phyloP scores from a whole-genome alignment of 306 rosid species.

The Urtica urens region DNA sequence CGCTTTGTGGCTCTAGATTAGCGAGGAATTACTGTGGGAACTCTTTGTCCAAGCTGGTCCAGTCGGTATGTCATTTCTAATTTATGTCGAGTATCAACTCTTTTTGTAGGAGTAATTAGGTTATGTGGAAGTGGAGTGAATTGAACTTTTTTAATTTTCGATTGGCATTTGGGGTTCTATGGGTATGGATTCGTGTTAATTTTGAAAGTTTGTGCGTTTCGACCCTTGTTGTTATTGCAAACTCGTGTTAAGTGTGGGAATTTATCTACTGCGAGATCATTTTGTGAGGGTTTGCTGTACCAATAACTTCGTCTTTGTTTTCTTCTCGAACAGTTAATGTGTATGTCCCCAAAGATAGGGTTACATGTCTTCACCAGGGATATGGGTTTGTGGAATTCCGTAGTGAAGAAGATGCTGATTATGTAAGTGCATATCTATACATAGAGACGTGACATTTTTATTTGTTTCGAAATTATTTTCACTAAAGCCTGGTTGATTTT shows the following conservation, averaged over 20 bases:
- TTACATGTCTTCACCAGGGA: conserved; percentile 88
- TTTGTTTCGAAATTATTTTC: background rate
- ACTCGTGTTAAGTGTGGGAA: too few species aligned
- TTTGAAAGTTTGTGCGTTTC: background rate
- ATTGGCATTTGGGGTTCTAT: background rate
- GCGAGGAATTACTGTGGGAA: conserved; percentile 54
- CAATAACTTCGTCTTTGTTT: background rate
- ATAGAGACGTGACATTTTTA: background rate
- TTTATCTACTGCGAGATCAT: too few species aligned
- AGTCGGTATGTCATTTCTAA: conserved; percentile 27
- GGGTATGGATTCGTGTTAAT: too few species aligned
- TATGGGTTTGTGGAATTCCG: conserved; percentile 94
- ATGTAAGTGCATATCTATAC: conserved; percentile 31
- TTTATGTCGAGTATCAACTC: background rate
- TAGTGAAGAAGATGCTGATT: conserved; percentile 95
- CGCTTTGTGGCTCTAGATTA: conserved; percentile 21
- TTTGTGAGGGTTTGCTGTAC: background rate
- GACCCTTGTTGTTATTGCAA: background rate
- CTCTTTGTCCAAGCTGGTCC: conserved; percentile 58
- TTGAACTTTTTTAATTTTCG: too few species aligned
- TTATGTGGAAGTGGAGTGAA: background rate
- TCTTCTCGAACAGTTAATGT: conserved; percentile 81
- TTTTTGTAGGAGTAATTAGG: background rate
- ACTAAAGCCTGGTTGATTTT: background rate
- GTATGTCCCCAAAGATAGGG: conserved; percentile 93